These are phyloP conservation scores for Neurospora sp. DNA, from an alignment of 495 filamentous ascomycete genomes.

Conservation along the genomic window DNA sequence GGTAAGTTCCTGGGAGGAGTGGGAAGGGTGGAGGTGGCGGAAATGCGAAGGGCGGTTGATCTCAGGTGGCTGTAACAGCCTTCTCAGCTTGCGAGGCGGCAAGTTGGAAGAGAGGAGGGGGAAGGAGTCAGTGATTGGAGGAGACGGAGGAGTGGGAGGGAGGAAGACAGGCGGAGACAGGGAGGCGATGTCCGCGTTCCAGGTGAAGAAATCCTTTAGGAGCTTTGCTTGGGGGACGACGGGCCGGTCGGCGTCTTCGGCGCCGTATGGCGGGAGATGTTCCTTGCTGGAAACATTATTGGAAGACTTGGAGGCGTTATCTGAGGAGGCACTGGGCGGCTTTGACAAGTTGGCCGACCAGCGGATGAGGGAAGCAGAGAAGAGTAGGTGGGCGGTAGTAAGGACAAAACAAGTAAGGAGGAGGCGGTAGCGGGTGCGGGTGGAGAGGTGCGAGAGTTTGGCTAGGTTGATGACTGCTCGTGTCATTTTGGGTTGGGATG, in stretches of 20 bases:
- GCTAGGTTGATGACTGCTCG: not conserved
- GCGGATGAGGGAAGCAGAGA: not conserved
- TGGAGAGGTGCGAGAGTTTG: conserved; percentile 5
- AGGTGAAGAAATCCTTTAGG: conserved; percentile 8
- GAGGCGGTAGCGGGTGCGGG: conserved; percentile 9
- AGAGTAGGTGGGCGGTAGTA: conserved; percentile 1
- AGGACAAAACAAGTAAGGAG: conserved; percentile 2
- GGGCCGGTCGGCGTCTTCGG: not conserved
- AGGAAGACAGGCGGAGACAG: conserved; percentile 9
- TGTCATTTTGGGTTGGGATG: not conserved
- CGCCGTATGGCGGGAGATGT: not conserved
- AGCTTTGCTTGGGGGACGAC: conserved; percentile 4
- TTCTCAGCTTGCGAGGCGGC: not conserved
- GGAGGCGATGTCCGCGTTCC: conserved; percentile 4
- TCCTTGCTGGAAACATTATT: not conserved
- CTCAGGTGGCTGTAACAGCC: conserved; percentile 15
- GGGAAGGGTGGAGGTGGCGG: conserved; percentile 12
- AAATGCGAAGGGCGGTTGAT: conserved; percentile 28
- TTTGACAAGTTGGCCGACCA: not conserved
- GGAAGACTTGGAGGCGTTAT: not conserved
- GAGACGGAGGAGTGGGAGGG: not conserved
- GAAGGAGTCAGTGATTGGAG: conserved; percentile 17
- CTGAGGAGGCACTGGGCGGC: not conserved
- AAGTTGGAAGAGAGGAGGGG: conserved; percentile 12
- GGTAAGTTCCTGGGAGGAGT: not conserved